These are phyloP conservation scores for Singerocomus inundabilis DNA, from an alignment of 1,284 basidiomycete genomes.

Conservation along the genomic window DNA sequence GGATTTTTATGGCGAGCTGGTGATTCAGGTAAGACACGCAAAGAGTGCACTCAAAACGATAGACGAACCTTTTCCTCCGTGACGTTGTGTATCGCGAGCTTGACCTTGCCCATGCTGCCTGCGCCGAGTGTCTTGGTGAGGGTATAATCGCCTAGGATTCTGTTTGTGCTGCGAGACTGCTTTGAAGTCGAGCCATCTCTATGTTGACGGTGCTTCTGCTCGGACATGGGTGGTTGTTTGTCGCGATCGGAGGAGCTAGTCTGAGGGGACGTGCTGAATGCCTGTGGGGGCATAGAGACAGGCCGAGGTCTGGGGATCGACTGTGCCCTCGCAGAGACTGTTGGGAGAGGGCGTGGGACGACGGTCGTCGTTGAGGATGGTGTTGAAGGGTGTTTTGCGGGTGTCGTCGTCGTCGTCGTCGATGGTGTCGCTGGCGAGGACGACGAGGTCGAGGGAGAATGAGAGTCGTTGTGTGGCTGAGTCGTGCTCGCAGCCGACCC, in stretches of 20 bases:
- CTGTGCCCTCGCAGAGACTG: constrained; percentile 20
- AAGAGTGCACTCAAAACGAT: no score
- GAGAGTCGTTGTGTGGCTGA: constrained; percentile 26
- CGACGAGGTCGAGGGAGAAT: constrained; percentile 14
- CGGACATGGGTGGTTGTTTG: constrained; percentile 32
- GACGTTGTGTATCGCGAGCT: constrained; percentile 87
- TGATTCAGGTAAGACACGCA: no score
- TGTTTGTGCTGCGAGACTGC: constrained; percentile 47
- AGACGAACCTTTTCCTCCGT: constrained; percentile 87
- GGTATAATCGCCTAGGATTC: constrained; percentile 90
- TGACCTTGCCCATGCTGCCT: constrained; percentile 99
- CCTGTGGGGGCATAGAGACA: constrained; percentile 66
- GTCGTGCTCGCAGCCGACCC: constrained; percentile 31
- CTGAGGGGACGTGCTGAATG: constrained; percentile 37
- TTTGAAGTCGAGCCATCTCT: constrained; percentile 32
- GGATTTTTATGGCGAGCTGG: constrained; percentile 97
- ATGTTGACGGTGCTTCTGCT: constrained; percentile 35
- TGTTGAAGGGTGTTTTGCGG: neutral
- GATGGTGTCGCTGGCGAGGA: constrained; percentile 15
- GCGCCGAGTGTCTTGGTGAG: constrained; percentile 97
- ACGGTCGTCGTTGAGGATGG: constrained; percentile 17
- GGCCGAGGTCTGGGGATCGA: constrained; percentile 51
- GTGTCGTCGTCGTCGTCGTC: constrained; percentile 13
- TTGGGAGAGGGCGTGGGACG: constrained; percentile 28
- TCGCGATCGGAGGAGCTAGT: constrained; percentile 35